Evolutionary conservation across 495 filamentous ascomycete species (phyloP).

Genomic region (Aspergillus bridgeri): DNA sequence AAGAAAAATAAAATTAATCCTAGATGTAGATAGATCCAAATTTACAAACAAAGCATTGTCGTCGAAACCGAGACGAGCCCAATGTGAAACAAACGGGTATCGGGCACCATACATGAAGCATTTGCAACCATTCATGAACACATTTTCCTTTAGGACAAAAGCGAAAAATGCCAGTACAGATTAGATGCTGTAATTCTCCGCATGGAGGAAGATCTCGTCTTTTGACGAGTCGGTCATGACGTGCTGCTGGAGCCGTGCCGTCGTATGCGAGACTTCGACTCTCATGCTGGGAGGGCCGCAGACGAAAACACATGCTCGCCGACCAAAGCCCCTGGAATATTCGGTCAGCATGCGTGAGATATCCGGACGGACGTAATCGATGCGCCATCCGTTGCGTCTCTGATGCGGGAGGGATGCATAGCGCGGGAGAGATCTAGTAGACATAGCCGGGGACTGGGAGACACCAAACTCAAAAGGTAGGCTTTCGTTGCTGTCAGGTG

Average conservation of each 20-base stretch:
- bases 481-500: conserved; percentile 8
- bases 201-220: conserved; percentile 92
- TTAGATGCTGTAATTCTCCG: conserved; percentile 88
- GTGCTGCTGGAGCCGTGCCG: conserved; percentile 75
- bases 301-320: conserved; percentile 87
- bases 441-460: conserved; percentile 7
- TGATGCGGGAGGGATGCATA: conserved; percentile 74
- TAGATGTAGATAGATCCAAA: neutral
- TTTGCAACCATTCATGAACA: conserved; percentile 8
- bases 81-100: neutral
- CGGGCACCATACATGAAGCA: neutral
- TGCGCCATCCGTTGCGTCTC: conserved; percentile 77
- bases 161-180: neutral
- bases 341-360: conserved; percentile 78
- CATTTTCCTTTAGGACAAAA: conserved; percentile 1
- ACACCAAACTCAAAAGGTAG: conserved; percentile 36
- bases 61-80: neutral
- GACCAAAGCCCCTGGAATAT: conserved; percentile 74
- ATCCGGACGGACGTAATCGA: conserved; percentile 90
- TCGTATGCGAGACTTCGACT: conserved; percentile 76
- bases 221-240: conserved; percentile 73
- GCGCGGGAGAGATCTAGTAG: conserved; percentile 53
- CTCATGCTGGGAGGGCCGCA: conserved; percentile 87
- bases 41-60: conserved; percentile 1
- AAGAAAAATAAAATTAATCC: neutral